Evolutionary conservation across 306 rosid genomes (phyloP).

Genomic region (Oxytropis ochrocephala): DNA sequence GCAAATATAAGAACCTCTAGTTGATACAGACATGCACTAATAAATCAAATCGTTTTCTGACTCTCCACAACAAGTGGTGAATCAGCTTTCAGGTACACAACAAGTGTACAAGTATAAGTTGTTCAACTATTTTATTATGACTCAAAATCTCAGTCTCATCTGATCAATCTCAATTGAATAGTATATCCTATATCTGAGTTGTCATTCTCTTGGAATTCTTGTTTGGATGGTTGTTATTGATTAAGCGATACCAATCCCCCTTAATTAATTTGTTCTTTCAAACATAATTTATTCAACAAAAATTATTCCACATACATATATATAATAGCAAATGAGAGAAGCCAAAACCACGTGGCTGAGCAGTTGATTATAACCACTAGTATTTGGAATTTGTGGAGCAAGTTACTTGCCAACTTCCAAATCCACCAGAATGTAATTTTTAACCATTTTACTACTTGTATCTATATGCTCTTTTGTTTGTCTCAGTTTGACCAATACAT

Average conservation of each 20-base stretch:
- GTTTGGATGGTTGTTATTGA: constrained; percentile 42
- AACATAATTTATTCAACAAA: constrained; percentile 12
- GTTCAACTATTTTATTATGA: constrained; percentile 9
- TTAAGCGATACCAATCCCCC: constrained; percentile 37
- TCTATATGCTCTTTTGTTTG: constrained; percentile 21
- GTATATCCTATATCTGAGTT: constrained; percentile 8
- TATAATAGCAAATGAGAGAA: constrained; percentile 16
- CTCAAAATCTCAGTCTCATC: constrained; percentile 26
- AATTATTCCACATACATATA: background rate
- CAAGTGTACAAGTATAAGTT: constrained; percentile 7
- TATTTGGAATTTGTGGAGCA: constrained; percentile 36
- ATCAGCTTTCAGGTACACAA: constrained; percentile 22
- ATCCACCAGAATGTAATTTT: constrained; percentile 26
- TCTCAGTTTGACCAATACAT: constrained; percentile 16
- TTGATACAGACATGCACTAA: background rate
- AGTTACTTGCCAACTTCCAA: constrained; percentile 39
- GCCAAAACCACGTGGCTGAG: constrained; percentile 34
- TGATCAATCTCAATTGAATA: background rate
- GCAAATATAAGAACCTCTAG: background rate
- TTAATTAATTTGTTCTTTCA: constrained; percentile 14
- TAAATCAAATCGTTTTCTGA: background rate
- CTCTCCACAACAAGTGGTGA: background rate
- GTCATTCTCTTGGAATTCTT: constrained; percentile 43
- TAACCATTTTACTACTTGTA: constrained; percentile 12
- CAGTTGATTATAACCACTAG: constrained; percentile 30